Evolutionary conservation across 495 filamentous ascomycete genomes (phyloP).

Genomic region (Wilcoxina mikolae): DNA sequence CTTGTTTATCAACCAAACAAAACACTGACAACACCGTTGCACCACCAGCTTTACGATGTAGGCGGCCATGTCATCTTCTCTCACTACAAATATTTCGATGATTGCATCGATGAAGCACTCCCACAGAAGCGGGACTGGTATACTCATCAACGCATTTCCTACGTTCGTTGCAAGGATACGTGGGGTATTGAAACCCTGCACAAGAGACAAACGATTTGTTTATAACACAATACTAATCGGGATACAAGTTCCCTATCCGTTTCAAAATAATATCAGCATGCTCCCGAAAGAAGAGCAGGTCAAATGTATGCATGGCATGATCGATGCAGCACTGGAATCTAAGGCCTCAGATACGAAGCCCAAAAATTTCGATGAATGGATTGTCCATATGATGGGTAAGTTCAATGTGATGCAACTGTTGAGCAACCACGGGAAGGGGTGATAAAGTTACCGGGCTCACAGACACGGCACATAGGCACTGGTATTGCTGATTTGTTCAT

Average conservation of each 20-base stretch:
- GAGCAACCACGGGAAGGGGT: background rate
- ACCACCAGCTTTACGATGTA: slow-evolving; percentile 88
- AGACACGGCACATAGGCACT: slow-evolving; percentile 13
- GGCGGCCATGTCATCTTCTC: slow-evolving; percentile 99
- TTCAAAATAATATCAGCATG: slow-evolving; percentile 99
- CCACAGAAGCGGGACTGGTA: slow-evolving; percentile 92
- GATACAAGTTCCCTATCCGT: slow-evolving; percentile 70
- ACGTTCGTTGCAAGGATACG: slow-evolving; percentile 85
- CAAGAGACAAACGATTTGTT: background rate
- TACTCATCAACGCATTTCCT: slow-evolving; percentile 94
- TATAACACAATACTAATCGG: slow-evolving; percentile 8
- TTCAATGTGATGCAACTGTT: too few relatives aligned
- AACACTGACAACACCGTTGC: slow-evolving; percentile 21
- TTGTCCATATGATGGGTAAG: slow-evolving; percentile 75
- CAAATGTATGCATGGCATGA: slow-evolving; percentile 88
- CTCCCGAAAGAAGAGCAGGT: slow-evolving; percentile 94
- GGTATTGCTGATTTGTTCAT: slow-evolving; percentile 96
- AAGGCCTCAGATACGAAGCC: slow-evolving; percentile 82
- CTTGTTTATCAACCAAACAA: background rate
- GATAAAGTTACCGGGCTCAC: background rate
- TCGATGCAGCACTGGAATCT: slow-evolving; percentile 78
- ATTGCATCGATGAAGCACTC: slow-evolving; percentile 91
- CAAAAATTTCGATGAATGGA: slow-evolving; percentile 96
- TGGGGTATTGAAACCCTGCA: slow-evolving; percentile 38
- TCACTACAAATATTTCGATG: slow-evolving; percentile 99